These are phyloP conservation scores for Pichia insulana DNA, from an alignment of 805 yeast species.

Conservation along the genomic window DNA sequence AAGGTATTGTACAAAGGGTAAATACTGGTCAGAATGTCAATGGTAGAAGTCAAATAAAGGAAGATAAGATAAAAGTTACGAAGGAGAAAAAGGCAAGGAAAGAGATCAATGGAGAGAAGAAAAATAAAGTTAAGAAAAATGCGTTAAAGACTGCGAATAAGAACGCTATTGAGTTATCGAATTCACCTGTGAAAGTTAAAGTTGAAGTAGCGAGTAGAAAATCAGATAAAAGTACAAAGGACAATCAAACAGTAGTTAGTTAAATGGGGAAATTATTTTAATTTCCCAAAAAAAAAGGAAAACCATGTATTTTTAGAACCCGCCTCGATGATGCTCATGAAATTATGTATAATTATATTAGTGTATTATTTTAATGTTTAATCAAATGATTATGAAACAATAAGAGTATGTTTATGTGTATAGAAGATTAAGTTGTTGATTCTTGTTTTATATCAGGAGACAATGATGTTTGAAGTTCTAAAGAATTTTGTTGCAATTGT, in stretches of 20 bases:
- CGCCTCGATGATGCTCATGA: not conserved
- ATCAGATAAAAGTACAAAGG: slow-evolving; percentile 4
- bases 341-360: not conserved
- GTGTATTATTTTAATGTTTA: slow-evolving; percentile 3
- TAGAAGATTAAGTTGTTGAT: too few relatives aligned
- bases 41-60: not conserved
- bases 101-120: slow-evolving; percentile 4
- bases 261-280: not conserved
- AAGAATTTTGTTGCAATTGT: too few relatives aligned
- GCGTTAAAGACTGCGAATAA: slow-evolving; percentile 5
- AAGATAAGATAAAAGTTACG: not conserved
- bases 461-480: too few relatives aligned
- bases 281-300: not conserved
- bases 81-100: slow-evolving; percentile 8
- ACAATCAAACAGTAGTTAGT: not conserved
- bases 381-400: not conserved
- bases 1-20: not conserved
- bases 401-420: not conserved
- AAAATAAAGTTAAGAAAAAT: slow-evolving; percentile 1
- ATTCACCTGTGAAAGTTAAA: slow-evolving; percentile 5
- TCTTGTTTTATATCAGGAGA: too few relatives aligned
- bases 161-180: not conserved
- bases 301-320: not conserved
- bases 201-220: not conserved
- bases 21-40: not conserved